phyloP scores from a whole-genome alignment of 805 yeast genomes.

The Brettanomyces custersianus region DNA sequence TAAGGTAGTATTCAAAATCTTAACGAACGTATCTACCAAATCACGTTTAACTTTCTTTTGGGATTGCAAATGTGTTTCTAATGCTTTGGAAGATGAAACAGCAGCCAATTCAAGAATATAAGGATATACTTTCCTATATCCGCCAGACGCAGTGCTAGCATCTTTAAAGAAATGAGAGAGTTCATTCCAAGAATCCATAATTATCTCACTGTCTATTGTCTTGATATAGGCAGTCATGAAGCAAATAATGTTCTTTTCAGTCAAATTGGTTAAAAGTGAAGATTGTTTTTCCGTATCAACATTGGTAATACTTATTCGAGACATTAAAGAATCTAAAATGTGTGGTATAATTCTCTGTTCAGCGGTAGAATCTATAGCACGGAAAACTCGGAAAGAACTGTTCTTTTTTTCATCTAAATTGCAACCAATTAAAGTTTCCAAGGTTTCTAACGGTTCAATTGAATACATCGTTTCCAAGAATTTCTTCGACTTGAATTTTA shows the following conservation, averaged over 20 bases:
- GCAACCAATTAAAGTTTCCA: slow-evolving; percentile 51
- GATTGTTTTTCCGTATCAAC: slow-evolving; percentile 29
- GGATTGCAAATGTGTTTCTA: slow-evolving; percentile 52
- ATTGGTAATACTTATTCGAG: slow-evolving; percentile 32
- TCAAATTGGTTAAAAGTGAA: slow-evolving; percentile 36
- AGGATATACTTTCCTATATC: slow-evolving; percentile 43
- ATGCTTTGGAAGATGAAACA: slow-evolving; percentile 45
- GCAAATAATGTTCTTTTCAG: slow-evolving; percentile 34
- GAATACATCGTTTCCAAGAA: slow-evolving; percentile 55
- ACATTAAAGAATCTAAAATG: slow-evolving; percentile 45
- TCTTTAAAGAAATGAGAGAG: slow-evolving; percentile 54
- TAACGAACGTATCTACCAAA: slow-evolving; percentile 19
- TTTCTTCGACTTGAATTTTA: slow-evolving; percentile 62
- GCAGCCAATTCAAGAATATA: slow-evolving; percentile 44
- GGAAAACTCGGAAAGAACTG: slow-evolving; percentile 52
- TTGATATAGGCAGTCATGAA: slow-evolving; percentile 55
- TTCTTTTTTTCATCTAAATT: slow-evolving; percentile 12
- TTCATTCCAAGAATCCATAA: slow-evolving; percentile 70
- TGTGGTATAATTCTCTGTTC: slow-evolving; percentile 67
- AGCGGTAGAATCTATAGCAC: slow-evolving; percentile 76
- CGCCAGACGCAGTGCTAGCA: slow-evolving; percentile 34
- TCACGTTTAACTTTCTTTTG: slow-evolving; percentile 54
- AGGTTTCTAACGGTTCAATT: slow-evolving; percentile 63
- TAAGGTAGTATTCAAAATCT: slow-evolving; percentile 15
- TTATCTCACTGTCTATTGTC: slow-evolving; percentile 63